Conservation (phyloP, 75 land plant species). For the Picea sitchensis region DNA sequence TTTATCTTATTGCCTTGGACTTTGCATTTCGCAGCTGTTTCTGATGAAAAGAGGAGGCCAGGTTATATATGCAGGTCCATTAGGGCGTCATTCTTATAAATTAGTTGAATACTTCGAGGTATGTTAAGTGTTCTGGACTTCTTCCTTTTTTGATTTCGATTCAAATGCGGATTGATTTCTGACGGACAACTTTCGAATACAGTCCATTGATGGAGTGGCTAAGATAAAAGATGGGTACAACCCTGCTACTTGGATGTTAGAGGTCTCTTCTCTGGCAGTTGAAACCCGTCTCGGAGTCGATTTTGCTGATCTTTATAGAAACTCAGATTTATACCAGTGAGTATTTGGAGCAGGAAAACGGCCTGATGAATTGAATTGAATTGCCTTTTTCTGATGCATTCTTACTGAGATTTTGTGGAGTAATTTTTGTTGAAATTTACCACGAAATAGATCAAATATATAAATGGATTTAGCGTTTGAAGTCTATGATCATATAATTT, state of each 20-base stretch:
- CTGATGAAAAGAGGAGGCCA: slow-evolving; percentile 66
- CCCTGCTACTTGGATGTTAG: slow-evolving; percentile 85
- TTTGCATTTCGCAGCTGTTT: slow-evolving; percentile 32
- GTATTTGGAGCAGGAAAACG: too few species aligned
- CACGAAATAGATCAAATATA: too few species aligned
- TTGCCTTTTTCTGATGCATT: too few species aligned
- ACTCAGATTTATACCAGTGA: slow-evolving; percentile 46
- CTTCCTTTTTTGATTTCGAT: too few species aligned
- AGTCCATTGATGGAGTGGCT: slow-evolving; percentile 25
- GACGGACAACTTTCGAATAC: too few species aligned
- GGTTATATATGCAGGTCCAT: slow-evolving; percentile 52
- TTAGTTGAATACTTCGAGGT: slow-evolving; percentile 57
- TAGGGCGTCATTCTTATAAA: slow-evolving; percentile 40
- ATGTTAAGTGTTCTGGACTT: background rate
- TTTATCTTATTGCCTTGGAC: too few species aligned
- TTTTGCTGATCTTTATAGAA: slow-evolving; percentile 62
- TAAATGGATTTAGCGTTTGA: too few species aligned
- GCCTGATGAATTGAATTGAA: too few species aligned
- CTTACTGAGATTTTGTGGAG: too few species aligned
- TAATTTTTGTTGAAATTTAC: too few species aligned
- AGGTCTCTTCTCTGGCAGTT: slow-evolving; percentile 27
- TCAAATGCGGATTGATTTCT: too few species aligned
- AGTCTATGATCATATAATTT: too few species aligned
- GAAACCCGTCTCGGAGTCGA: slow-evolving; percentile 49
- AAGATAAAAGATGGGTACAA: slow-evolving; percentile 63